These are phyloP conservation scores for Umbelopsis sp. DNA, from an alignment of 192 early-diverging fungal genomes.

Conservation along the genomic window DNA sequence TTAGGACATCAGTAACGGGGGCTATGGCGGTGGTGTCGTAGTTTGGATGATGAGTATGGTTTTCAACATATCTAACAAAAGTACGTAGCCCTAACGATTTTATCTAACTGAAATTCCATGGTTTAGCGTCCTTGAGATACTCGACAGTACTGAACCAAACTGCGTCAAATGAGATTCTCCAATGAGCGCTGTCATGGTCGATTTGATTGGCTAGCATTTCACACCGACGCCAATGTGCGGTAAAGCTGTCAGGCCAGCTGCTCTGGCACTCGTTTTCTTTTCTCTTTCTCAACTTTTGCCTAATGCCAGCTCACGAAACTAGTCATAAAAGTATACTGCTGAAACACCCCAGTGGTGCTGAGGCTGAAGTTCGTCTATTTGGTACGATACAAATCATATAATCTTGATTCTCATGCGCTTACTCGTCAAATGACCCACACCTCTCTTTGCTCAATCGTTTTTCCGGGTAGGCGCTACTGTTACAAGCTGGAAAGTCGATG, in stretches of 20 bases:
- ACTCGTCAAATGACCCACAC: not conserved
- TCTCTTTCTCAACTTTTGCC: not conserved
- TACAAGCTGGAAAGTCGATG: constrained; percentile 82
- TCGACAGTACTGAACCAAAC: no score
- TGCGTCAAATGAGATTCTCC: no score
- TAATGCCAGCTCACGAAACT: constrained; percentile 29
- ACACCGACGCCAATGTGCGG: not conserved
- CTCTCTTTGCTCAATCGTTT: not conserved
- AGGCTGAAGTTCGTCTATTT: constrained; percentile 26
- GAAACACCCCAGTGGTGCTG: constrained; percentile 30
- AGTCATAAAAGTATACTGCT: constrained; percentile 17
- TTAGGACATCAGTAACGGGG: no score
- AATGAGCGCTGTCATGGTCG: no score
- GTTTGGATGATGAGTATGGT: no score
- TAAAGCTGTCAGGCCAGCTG: not conserved
- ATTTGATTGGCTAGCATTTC: not conserved
- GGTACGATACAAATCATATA: constrained; percentile 17
- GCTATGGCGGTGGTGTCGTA: no score
- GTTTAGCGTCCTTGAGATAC: no score
- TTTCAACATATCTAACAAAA: no score
- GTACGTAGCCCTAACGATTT: no score
- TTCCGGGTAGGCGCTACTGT: constrained; percentile 80
- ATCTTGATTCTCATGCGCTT: not conserved
- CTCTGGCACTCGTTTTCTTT: constrained; percentile 2
- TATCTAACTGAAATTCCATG: no score